Evolutionary conservation across 2,329 filamentous ascomycete genomes (phyloP).

Genomic region (Neopestalotiopsis sp.): DNA sequence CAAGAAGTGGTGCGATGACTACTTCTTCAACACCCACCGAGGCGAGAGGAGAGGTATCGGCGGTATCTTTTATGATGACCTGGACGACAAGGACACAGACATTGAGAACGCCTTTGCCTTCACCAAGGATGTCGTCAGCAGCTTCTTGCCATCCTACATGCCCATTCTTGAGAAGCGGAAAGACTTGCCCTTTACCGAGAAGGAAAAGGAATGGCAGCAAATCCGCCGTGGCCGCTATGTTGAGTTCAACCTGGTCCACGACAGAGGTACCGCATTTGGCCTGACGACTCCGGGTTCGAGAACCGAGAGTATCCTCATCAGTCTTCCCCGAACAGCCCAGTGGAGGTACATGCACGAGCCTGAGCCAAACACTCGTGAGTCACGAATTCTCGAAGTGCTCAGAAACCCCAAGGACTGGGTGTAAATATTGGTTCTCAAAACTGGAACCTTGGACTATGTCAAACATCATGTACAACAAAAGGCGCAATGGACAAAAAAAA

Average conservation of each 20-base stretch:
- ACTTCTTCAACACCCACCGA: constrained; percentile 94
- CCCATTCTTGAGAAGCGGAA: constrained; percentile 89
- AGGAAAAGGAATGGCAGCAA: constrained; percentile 97
- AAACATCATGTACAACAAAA: background rate
- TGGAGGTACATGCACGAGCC: constrained; percentile 97
- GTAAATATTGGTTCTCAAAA: constrained; percentile 35
- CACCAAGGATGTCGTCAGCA: constrained; percentile 80
- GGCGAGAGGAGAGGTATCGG: constrained; percentile 86
- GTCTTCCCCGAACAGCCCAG: constrained; percentile 85
- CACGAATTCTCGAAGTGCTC: constrained; percentile 76
- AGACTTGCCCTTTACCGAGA: constrained; percentile 85
- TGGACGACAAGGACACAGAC: constrained; percentile 85
- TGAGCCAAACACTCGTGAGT: constrained; percentile 76
- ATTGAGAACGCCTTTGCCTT: constrained; percentile 91
- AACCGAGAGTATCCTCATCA: constrained; percentile 98
- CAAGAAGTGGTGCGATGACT: constrained; percentile 98
- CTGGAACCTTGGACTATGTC: background rate
- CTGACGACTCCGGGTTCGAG: constrained; percentile 89
- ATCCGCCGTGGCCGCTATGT: constrained; percentile 93
- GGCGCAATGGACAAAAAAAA: background rate
- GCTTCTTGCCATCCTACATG: constrained; percentile 89
- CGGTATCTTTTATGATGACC: constrained; percentile 98
- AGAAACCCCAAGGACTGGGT: constrained; percentile 71
- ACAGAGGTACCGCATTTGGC: constrained; percentile 92
- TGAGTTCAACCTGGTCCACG: constrained; percentile 97